phyloP scores from a whole-genome alignment of 768 basidiomycete species.

The Amanita exitialis region DNA sequence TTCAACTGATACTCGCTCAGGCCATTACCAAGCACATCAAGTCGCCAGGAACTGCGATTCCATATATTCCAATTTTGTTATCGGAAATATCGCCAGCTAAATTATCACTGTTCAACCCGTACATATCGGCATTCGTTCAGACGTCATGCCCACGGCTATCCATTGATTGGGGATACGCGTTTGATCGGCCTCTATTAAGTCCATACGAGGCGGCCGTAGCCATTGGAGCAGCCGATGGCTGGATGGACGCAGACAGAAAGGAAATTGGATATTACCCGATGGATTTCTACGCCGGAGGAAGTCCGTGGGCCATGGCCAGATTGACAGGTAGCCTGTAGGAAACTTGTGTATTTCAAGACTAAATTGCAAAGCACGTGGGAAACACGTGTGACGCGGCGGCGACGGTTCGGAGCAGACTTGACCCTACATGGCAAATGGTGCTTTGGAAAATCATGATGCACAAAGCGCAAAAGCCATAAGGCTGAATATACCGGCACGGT shows the following conservation, averaged over 20 bases:
- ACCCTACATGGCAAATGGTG: background rate
- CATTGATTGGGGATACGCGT: conserved; percentile 99
- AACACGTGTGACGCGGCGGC: background rate
- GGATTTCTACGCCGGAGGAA: conserved; percentile 89
- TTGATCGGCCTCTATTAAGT: conserved; percentile 77
- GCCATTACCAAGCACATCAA: conserved; percentile 69
- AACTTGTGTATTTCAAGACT: background rate
- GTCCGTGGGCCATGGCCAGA: conserved; percentile 66
- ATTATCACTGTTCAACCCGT: conserved; percentile 69
- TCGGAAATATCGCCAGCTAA: conserved; percentile 98
- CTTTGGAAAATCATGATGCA: background rate
- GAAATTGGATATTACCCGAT: conserved; percentile 68
- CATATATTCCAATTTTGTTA: conserved; percentile 84
- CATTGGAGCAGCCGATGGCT: conserved; percentile 55
- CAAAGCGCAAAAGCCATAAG: conserved; percentile 5
- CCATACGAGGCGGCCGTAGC: conserved; percentile 92
- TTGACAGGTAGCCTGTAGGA: conserved; percentile 27
- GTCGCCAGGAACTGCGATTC: conserved; percentile 42
- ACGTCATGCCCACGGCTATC: conserved; percentile 94
- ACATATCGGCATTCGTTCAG: conserved; percentile 87
- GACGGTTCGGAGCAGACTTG: background rate
- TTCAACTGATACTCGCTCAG: conserved; percentile 18
- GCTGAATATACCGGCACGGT: conserved; percentile 43
- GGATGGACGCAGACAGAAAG: conserved; percentile 37
- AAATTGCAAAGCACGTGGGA: background rate